These are phyloP conservation scores for Stephanodiscus triporus DNA, from an alignment of 108 stramenopile species.

Conservation along the genomic window DNA sequence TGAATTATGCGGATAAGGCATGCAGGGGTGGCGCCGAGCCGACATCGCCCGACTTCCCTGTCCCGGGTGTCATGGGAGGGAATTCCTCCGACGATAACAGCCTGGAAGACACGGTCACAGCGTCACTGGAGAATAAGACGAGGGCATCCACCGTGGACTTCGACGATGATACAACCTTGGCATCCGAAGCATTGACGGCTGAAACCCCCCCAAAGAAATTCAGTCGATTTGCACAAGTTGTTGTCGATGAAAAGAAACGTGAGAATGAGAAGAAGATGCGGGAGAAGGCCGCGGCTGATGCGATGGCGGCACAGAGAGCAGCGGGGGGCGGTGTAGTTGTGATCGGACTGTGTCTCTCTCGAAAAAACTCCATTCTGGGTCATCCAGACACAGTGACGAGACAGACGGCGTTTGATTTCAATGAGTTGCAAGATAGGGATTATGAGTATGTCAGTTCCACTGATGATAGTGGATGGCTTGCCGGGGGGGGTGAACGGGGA, in stretches of 20 bases:
- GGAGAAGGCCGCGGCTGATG: conserved; percentile 12
- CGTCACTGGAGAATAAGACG: not conserved
- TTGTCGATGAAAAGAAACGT: conserved; percentile 7
- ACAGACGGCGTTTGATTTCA: conserved; percentile 90
- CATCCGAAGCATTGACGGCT: conserved; percentile 11
- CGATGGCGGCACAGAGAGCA: conserved; percentile 6
- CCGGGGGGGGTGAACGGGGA: conserved; percentile 85
- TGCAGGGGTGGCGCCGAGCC: not conserved
- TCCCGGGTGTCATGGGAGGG: conserved; percentile 7
- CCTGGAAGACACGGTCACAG: conserved; percentile 6
- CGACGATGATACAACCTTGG: conserved; percentile 13
- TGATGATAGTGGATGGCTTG: conserved; percentile 79
- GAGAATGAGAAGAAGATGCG: conserved; percentile 8
- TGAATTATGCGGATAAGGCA: conserved; percentile 21
- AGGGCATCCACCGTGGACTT: not conserved
- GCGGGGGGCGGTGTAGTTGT: conserved; percentile 51
- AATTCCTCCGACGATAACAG: conserved; percentile 11
- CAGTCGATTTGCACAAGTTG: conserved; percentile 30
- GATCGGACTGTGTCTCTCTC: conserved; percentile 78
- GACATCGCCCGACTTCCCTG: not conserved
- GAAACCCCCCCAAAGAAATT: conserved; percentile 17
- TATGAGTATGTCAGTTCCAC: conserved; percentile 91
- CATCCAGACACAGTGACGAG: conserved; percentile 87
- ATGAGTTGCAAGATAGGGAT: conserved; percentile 88
- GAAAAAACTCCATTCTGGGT: conserved; percentile 60